Percentiles rank a stretch among this genome's conserved stretches.
phyloP scores from a whole-genome alignment of 345 rosid species.

The Salix brachista region DNA sequence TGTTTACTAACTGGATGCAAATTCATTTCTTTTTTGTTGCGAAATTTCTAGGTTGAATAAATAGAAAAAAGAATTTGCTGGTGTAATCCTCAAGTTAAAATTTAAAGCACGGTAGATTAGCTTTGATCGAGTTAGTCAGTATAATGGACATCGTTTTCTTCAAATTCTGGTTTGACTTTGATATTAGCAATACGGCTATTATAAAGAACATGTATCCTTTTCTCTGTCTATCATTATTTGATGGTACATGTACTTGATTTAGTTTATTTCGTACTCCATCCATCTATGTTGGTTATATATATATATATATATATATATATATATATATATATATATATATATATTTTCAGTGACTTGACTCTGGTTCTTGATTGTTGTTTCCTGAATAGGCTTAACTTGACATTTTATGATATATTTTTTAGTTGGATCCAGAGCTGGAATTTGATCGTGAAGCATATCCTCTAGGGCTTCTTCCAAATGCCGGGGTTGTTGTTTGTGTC shows the following conservation, averaged over 20 bases:
- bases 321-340: neutral
- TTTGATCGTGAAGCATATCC: constrained; percentile 98
- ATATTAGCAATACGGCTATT: neutral
- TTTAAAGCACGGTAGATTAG: neutral
- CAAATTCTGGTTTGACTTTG: neutral
- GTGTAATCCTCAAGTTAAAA: neutral
- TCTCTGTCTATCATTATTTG: neutral
- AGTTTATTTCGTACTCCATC: neutral
- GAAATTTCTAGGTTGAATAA: neutral
- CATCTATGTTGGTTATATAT: neutral
- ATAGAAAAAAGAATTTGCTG: neutral
- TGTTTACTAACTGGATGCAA: neutral
- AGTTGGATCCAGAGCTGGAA: constrained; percentile 98
- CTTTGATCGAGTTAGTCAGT: neutral
- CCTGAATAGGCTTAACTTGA: constrained; percentile 13
- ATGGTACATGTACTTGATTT: constrained; percentile 8
- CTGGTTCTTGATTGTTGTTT: constrained; percentile 3
- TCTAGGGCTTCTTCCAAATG: constrained; percentile 92
- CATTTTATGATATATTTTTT: constrained; percentile 18
- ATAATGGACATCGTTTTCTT: neutral
- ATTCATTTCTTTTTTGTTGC: neutral
- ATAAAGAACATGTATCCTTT: neutral
- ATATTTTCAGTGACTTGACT: constrained; percentile 6
- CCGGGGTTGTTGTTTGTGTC: constrained; percentile 92
- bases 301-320: too few species aligned